Conservation (phyloP, 1,139 yeast genomes). For the Saccharomyces hybrid region DNA sequence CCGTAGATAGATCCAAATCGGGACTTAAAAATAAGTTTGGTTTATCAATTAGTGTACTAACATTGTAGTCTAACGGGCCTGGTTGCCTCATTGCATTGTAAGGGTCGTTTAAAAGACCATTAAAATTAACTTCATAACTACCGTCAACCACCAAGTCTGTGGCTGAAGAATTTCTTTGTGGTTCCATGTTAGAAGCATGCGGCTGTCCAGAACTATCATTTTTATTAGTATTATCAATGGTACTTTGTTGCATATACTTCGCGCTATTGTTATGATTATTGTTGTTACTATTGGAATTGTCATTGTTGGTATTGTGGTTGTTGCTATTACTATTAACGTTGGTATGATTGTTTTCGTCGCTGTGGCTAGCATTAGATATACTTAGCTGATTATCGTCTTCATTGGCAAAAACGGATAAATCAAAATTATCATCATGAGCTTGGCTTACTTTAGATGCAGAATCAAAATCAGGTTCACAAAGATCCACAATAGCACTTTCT, state of each 20-base stretch:
- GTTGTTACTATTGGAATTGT: not conserved
- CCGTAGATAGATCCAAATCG: slow-evolving; percentile 1
- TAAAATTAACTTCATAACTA: not conserved
- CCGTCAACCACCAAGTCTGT: not conserved
- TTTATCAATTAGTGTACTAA: slow-evolving; percentile 17
- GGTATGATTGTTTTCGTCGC: not conserved
- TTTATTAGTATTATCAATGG: not conserved
- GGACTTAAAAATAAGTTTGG: slow-evolving; percentile 6
- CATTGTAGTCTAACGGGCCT: slow-evolving; percentile 1
- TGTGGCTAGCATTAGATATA: not conserved
- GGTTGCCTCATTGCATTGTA: not conserved
- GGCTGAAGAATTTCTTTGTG: not conserved
- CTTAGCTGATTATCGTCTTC: not conserved
- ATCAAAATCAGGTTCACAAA: slow-evolving; percentile 5
- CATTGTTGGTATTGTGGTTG: not conserved
- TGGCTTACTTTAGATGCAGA: not conserved
- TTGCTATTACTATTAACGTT: not conserved
- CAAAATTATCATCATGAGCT: slow-evolving; percentile 8
- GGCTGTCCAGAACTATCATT: not conserved
- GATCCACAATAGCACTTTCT: slow-evolving; percentile 47
- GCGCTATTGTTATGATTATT: not conserved
- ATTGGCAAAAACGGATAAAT: slow-evolving; percentile 8
- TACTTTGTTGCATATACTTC: not conserved
- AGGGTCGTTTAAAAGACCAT: not conserved
- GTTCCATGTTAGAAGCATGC: not conserved